Conservation (phyloP, 495 filamentous ascomycete genomes). For the Filosporella fistucella region DNA sequence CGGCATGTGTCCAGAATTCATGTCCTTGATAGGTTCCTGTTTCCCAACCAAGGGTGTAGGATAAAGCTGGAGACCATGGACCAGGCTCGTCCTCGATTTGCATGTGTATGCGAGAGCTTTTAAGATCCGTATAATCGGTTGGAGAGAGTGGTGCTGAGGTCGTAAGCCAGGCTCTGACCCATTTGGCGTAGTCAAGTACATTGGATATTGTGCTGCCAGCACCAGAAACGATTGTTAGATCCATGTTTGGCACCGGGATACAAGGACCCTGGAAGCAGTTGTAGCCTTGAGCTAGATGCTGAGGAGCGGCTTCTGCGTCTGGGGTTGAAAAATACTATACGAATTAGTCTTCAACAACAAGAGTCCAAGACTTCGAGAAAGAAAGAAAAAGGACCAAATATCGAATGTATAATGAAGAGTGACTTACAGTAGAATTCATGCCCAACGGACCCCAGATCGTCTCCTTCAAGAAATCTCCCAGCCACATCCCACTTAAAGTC, state of each 20-base stretch:
- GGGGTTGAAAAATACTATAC: conserved; percentile 32
- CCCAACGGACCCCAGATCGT: conserved; percentile 42
- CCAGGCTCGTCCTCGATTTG: conserved; percentile 21
- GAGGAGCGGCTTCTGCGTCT: conserved; percentile 25
- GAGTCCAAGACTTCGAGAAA: neutral
- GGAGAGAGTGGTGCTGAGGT: conserved; percentile 27
- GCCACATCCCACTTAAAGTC: conserved; percentile 32
- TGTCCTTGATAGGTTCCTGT: conserved; percentile 38
- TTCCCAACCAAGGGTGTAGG: conserved; percentile 43
- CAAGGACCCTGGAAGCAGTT: conserved; percentile 15
- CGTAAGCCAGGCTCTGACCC: conserved; percentile 34
- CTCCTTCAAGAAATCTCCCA: conserved; percentile 37
- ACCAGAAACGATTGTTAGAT: conserved; percentile 34
- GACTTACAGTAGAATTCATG: conserved; percentile 43
- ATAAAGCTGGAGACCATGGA: conserved; percentile 16
- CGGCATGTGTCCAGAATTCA: conserved; percentile 36
- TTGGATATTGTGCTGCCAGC: conserved; percentile 45
- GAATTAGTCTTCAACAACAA: neutral
- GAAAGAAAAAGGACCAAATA: neutral
- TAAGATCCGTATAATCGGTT: conserved; percentile 33
- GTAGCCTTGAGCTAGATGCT: conserved; percentile 28
- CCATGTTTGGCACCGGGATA: conserved; percentile 15
- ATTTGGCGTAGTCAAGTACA: conserved; percentile 48
- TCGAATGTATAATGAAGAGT: neutral
- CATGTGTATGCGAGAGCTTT: conserved; percentile 31